phyloP scores from a whole-genome alignment of 2,329 filamentous ascomycete species.

The Cercospora sp. region DNA sequence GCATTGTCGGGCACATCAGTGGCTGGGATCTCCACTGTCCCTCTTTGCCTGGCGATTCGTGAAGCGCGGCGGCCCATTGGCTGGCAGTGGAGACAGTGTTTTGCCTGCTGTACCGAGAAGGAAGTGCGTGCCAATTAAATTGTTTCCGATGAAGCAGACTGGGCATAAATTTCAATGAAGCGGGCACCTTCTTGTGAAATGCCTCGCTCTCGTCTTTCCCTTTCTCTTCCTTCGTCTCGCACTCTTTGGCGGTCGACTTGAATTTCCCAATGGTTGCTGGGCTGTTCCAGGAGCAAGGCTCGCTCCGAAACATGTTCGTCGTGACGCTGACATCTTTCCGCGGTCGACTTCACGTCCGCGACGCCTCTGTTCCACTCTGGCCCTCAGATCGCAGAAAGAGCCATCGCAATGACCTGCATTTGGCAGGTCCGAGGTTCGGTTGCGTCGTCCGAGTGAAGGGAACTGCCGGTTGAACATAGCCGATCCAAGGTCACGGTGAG shows the following conservation, averaged over 20 bases:
- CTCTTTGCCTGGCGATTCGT: background rate
- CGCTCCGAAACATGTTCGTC: background rate
- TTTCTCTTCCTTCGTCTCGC: background rate
- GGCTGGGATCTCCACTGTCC: background rate
- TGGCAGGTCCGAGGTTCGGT: background rate
- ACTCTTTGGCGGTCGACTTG: background rate
- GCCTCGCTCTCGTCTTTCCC: background rate
- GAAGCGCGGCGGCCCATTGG: background rate
- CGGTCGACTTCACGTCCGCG: background rate
- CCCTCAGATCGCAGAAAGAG: background rate
- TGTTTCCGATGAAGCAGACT: background rate
- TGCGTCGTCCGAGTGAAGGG: background rate
- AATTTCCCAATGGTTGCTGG: background rate
- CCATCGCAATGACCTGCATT: background rate
- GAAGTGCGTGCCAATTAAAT: background rate
- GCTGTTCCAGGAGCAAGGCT: background rate
- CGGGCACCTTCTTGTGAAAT: background rate
- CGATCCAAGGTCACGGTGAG: slow-evolving; percentile 1
- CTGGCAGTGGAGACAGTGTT: background rate
- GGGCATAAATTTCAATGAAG: background rate
- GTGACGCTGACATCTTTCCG: background rate
- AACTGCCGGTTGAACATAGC: background rate
- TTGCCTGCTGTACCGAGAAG: background rate
- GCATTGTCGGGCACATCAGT: background rate
- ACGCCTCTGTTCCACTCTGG: background rate